phyloP scores from a whole-genome alignment of 257 asterid species.

The Capsicum pubescens region DNA sequence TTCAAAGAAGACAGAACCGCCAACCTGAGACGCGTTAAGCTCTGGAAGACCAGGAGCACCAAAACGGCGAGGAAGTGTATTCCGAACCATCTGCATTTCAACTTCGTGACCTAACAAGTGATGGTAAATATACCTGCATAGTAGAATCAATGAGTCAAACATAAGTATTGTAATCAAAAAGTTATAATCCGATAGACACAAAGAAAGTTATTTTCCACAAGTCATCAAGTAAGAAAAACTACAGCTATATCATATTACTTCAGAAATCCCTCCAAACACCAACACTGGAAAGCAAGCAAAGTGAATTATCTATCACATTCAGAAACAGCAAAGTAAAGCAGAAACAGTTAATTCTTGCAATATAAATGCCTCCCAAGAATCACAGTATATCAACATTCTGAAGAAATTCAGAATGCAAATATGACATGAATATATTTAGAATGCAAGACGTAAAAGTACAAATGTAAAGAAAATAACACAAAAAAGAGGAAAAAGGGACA shows the following conservation, averaged over 20 bases:
- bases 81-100: constrained; percentile 98
- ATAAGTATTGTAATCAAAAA: not conserved
- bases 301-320: constrained; percentile 13
- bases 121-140: constrained; percentile 89
- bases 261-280: not conserved
- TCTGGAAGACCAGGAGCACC: constrained; percentile 99
- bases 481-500: constrained; percentile 1
- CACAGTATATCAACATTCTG: not conserved
- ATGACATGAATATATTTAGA: not conserved
- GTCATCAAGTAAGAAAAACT: constrained; percentile 19
- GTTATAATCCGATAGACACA: not conserved
- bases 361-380: constrained; percentile 3
- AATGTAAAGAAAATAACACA: not conserved
- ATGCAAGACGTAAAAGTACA: constrained; percentile 10
- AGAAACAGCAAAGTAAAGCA: constrained; percentile 18
- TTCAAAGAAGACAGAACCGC: not conserved
- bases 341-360: not conserved
- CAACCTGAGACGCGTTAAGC: constrained; percentile 97
- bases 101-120: constrained; percentile 98
- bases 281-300: not conserved
- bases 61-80: constrained; percentile 93
- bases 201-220: not conserved
- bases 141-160: not conserved
- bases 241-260: not conserved
- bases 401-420: not conserved